These are phyloP conservation scores for Coleophoma eucalyptorum DNA, from an alignment of 2,329 filamentous ascomycete species.

Conservation along the genomic window DNA sequence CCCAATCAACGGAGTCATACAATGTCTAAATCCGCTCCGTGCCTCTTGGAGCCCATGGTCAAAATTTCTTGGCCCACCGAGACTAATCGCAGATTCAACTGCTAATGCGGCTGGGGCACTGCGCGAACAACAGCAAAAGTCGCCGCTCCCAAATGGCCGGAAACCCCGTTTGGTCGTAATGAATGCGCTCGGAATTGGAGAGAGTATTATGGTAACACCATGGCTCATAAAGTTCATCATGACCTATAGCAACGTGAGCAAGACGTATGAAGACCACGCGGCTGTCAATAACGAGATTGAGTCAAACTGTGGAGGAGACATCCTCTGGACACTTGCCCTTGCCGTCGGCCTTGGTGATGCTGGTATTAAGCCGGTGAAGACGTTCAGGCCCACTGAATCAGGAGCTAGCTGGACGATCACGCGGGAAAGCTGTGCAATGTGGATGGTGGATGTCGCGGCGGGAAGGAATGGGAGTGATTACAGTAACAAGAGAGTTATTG, in stretches of 20 bases:
- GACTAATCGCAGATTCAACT: slow-evolving; percentile 11
- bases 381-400: slow-evolving; percentile 6
- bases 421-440: slow-evolving; percentile 12
- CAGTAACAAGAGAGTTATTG: slow-evolving; percentile 9
- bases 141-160: not conserved
- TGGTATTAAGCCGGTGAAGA: slow-evolving; percentile 7
- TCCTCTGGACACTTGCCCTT: slow-evolving; percentile 11
- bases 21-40: slow-evolving; percentile 9
- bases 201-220: slow-evolving; percentile 2
- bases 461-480: slow-evolving; percentile 6
- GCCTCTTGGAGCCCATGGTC: slow-evolving; percentile 10
- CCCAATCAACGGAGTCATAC: not conserved
- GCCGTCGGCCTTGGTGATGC: slow-evolving; percentile 4
- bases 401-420: slow-evolving; percentile 7
- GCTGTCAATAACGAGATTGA: slow-evolving; percentile 11
- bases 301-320: slow-evolving; percentile 8
- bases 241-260: slow-evolving; percentile 9
- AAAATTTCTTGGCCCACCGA: slow-evolving; percentile 11
- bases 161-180: not conserved
- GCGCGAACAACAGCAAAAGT: not conserved
- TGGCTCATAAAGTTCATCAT: slow-evolving; percentile 11
- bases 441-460: slow-evolving; percentile 11
- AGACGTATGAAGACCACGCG: slow-evolving; percentile 12
- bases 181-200: not conserved
- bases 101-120: slow-evolving; percentile 1